Evolutionary conservation across 768 basidiomycete genomes (phyloP).

Genomic region (Mycena vitilis): DNA sequence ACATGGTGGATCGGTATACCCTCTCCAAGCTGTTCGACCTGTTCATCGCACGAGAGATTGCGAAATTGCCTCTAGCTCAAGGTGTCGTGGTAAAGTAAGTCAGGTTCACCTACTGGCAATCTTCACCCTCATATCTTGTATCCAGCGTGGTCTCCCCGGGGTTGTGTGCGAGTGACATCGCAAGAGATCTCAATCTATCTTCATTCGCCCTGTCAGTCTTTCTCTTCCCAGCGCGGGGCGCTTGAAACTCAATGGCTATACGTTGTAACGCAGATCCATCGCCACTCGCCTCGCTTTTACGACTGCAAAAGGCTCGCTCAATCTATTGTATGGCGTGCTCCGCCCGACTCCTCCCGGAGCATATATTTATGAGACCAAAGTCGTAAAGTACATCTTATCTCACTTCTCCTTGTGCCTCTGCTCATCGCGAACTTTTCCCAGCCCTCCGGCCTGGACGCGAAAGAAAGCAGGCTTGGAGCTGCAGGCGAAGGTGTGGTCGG

Average conservation of each 20-base stretch:
- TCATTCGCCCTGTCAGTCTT: too few species aligned
- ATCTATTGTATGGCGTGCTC: not conserved
- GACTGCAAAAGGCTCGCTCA: not conserved
- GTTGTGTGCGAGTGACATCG: not conserved
- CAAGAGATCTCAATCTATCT: not conserved
- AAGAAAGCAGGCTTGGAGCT: not conserved
- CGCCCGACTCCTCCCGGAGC: not conserved
- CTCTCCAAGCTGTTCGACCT: conserved; percentile 19
- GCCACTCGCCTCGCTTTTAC: too few species aligned
- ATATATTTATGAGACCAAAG: not conserved
- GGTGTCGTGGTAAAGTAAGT: conserved; percentile 23
- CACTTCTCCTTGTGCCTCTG: too few species aligned
- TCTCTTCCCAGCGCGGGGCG: too few species aligned
- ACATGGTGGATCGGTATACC: not conserved
- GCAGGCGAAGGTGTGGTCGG: not conserved
- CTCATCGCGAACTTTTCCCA: not conserved
- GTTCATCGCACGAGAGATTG: conserved; percentile 1
- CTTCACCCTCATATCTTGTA: too few species aligned
- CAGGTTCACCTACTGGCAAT: too few species aligned
- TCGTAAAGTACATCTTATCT: too few species aligned
- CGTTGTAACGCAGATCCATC: too few species aligned
- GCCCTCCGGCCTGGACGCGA: not conserved
- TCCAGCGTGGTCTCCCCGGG: conserved; percentile 7
- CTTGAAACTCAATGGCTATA: too few species aligned
- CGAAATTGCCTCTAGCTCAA: not conserved